phyloP scores from a whole-genome alignment of 2,329 filamentous ascomycete species.

The Ceratocystis harringtonii region DNA sequence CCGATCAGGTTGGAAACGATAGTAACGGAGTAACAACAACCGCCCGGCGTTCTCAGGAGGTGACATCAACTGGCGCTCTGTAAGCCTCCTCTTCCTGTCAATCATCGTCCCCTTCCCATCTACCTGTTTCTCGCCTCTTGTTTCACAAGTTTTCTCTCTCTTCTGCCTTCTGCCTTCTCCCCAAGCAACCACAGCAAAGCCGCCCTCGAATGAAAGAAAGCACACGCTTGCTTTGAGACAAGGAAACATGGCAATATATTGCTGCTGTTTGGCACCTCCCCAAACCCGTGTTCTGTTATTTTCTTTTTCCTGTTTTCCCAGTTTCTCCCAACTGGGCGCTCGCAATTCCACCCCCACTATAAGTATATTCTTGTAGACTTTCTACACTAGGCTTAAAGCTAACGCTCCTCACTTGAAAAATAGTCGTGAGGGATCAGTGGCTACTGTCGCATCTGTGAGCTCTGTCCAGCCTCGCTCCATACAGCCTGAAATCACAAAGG shows the following conservation, averaged over 20 bases:
- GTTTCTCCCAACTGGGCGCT: not conserved
- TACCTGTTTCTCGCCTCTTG: not conserved
- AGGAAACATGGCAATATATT: too few relatives aligned
- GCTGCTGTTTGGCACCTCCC: too few relatives aligned
- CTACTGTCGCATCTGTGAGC: not conserved
- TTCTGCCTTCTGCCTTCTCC: not conserved
- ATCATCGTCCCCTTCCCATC: not conserved
- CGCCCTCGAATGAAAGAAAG: not conserved
- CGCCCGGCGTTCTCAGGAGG: not conserved
- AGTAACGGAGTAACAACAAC: not conserved
- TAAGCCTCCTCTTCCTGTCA: not conserved
- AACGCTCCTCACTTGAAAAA: not conserved
- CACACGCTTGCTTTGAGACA: not conserved
- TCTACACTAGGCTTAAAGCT: not conserved
- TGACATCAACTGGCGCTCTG: not conserved
- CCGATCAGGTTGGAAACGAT: conserved; percentile 13
- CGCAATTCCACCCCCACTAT: not conserved
- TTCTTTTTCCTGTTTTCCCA: not conserved
- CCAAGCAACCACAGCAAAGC: not conserved
- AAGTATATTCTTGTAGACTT: too few relatives aligned
- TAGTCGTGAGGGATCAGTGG: not conserved
- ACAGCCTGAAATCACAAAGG: not conserved
- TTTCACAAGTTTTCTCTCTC: not conserved
- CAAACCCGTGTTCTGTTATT: not conserved
- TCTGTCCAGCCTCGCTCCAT: not conserved